Evolutionary conservation across 2,329 filamentous ascomycete species (phyloP).

Genomic region (Nakataea oryzae): DNA sequence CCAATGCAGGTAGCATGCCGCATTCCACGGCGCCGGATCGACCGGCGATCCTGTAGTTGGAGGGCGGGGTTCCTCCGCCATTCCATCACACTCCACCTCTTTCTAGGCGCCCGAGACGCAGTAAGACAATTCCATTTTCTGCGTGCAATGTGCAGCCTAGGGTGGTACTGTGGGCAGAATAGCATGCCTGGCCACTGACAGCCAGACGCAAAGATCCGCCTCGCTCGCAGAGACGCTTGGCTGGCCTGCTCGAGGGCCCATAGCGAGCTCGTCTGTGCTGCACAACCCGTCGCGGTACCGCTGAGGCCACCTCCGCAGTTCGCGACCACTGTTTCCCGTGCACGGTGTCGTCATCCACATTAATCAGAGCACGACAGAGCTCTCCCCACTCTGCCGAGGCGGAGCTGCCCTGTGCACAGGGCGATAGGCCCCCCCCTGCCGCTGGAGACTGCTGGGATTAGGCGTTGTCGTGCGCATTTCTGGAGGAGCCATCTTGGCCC

Average conservation of each 20-base stretch:
- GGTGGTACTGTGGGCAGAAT: too few species aligned
- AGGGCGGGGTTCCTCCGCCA: neutral
- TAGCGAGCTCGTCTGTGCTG: too few species aligned
- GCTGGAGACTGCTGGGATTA: neutral
- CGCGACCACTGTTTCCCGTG: neutral
- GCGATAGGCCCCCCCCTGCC: neutral
- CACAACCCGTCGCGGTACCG: neutral
- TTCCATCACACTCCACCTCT: neutral
- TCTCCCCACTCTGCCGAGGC: neutral
- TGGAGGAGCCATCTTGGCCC: neutral
- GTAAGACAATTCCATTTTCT: too few species aligned
- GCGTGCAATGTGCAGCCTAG: too few species aligned
- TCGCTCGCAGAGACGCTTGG: too few species aligned
- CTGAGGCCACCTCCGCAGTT: neutral
- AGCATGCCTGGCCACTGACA: too few species aligned
- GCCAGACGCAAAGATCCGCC: too few species aligned
- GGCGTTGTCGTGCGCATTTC: neutral
- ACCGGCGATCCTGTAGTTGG: neutral
- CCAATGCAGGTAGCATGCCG: neutral
- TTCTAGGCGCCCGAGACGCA: neutral
- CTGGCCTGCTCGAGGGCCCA: too few species aligned
- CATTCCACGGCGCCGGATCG: neutral
- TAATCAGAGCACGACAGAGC: neutral
- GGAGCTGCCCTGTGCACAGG: neutral
- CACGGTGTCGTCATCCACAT: neutral